These are phyloP conservation scores for Flaveria brownii DNA, from an alignment of 129 eudicot species.

Conservation along the genomic window DNA sequence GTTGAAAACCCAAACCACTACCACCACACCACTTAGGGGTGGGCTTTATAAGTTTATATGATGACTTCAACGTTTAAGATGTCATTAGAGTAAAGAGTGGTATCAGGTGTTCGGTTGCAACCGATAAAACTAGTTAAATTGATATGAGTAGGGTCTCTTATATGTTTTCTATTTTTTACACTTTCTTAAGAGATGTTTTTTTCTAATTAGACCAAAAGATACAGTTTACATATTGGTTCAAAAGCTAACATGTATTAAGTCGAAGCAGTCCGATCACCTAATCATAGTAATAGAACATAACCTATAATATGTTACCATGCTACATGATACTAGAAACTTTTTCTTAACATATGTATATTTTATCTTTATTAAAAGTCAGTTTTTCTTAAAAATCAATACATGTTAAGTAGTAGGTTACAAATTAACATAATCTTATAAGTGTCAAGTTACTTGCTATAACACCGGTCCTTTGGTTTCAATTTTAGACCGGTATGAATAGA, in stretches of 20 bases:
- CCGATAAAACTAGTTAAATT: background rate
- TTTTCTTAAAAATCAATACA: no score
- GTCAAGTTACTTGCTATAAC: background rate
- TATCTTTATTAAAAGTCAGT: background rate
- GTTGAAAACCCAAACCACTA: no score
- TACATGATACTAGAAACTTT: background rate
- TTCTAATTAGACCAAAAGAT: background rate
- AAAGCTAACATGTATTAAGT: background rate
- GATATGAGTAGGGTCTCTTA: no score
- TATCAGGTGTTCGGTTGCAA: background rate
- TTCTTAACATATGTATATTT: background rate
- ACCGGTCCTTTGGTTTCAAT: no score
- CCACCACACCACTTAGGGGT: no score
- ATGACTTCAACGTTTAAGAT: background rate
- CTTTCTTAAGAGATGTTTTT: background rate
- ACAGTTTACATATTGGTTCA: background rate
- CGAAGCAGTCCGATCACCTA: background rate
- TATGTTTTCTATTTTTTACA: background rate
- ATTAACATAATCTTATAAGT: background rate
- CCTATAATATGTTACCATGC: background rate
- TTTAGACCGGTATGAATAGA: no score
- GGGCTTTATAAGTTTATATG: background rate
- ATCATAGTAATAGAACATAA: background rate
- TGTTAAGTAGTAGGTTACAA: background rate
- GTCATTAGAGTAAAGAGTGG: background rate